Evolutionary conservation across 1,284 basidiomycete species (phyloP), one percentile per base, ranked within the genome.

Genomic region (Boletus holoroseus): DNA sequence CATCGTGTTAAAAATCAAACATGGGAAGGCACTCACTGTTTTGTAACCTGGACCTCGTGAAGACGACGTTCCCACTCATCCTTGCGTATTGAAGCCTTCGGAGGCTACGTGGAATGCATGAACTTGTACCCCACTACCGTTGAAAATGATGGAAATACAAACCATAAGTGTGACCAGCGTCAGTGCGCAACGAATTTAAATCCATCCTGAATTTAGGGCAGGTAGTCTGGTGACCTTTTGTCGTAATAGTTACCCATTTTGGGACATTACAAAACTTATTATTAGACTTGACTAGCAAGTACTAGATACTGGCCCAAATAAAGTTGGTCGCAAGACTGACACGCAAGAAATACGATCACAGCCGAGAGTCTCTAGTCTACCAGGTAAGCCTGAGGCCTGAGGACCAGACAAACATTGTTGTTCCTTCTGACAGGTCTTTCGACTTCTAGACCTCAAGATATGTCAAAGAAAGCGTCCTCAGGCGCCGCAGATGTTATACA

Each of bases 21-120:
- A 45, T 28, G 47, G 43, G 51, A 50, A 22, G 20, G 43, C 52
- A 81, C 85, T 82, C 77, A 89, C 87, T 81, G 70, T 74, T 88
- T 89, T n/a, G 83, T 74, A 35, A 88, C 77, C 49, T 79, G 77
- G 5, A 88, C 86, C 55, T 86, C 84, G 62, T 85, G 83, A 35
- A 89, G 72, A 24, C 82, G 79, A 35, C 75, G 75, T 59, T 88
- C 83, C 86, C 86, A 88, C 70, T 88, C 86, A 61, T 85, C 83
- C 57, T 78, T 79, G 32, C 76, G 73, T 56, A 88, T 81, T n/a
- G 66, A 62, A 24, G 72, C 71, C 68, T 83, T 85, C 35, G 73
- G 72, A 57, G 64, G 60, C 67, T 70, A 55, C 30, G 47, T 26
- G 16, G 32, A 15, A 37, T 22, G 36, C 28, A 36, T 58, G 7